These are phyloP conservation scores for Picea mariana DNA, from an alignment of 83 land plant genomes.

Conservation along the genomic window DNA sequence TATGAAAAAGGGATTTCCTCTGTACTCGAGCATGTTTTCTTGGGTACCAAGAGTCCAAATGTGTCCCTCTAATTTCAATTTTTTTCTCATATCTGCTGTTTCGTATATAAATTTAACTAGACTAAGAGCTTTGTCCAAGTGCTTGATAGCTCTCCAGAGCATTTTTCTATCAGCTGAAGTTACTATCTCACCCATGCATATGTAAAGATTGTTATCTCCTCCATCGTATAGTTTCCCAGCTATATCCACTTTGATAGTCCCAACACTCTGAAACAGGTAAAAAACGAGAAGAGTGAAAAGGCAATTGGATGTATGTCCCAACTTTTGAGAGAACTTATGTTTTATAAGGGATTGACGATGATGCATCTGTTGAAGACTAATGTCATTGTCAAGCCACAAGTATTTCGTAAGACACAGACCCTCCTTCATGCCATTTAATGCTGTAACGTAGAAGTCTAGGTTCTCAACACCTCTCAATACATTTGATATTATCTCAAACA, in stretches of 20 bases:
- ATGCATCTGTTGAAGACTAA: background rate
- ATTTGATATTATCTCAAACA: background rate
- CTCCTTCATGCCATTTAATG: slow-evolving; percentile 1
- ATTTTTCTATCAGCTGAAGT: slow-evolving; percentile 12
- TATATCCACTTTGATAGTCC: slow-evolving; percentile 9
- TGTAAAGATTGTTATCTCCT: background rate
- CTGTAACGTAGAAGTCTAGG: background rate
- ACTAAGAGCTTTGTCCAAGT: slow-evolving; percentile 1
- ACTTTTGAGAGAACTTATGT: background rate
- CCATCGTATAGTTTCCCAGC: slow-evolving; percentile 1
- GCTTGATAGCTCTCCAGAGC: slow-evolving; percentile 13
- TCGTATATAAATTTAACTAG: slow-evolving; percentile 3
- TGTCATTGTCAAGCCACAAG: background rate
- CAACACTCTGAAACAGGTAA: background rate
- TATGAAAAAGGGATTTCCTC: slow-evolving; percentile 3
- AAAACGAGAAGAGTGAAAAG: slow-evolving; percentile 3
- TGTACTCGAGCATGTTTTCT: background rate
- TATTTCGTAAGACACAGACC: slow-evolving; percentile 1
- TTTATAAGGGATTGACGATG: background rate
- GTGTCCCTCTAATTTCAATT: slow-evolving; percentile 6
- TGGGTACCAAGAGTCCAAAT: slow-evolving; percentile 8
- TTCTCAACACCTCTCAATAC: background rate
- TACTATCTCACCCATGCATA: slow-evolving; percentile 14
- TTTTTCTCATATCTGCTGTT: background rate
- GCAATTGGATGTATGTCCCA: slow-evolving; percentile 9